Percentiles rank a stretch among this genome's conserved stretches.
Conservation (phyloP, 768 basidiomycete species). For the Tricholoma furcatifolium region DNA sequence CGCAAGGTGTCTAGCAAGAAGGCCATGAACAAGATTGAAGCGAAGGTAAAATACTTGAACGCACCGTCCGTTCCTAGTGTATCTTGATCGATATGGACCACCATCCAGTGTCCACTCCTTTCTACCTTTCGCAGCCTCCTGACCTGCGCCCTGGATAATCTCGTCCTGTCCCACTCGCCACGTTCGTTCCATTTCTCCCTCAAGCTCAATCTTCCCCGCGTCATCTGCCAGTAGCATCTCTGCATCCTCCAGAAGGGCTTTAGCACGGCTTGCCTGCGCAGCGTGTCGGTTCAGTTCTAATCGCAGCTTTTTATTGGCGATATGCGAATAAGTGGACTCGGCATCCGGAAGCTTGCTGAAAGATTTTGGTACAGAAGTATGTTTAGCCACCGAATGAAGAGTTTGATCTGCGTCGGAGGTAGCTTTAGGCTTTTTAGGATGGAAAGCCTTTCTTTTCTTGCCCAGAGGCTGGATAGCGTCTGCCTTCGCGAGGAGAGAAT, state of each 20-base stretch:
- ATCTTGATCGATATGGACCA: constrained; percentile 81
- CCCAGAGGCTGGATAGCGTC: constrained; percentile 50
- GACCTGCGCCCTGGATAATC: constrained; percentile 61
- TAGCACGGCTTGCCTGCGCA: constrained; percentile 58
- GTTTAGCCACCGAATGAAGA: constrained; percentile 51
- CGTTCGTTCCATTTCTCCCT: constrained; percentile 81
- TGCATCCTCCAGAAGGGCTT: constrained; percentile 65
- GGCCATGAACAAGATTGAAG: neutral
- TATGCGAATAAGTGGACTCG: constrained; percentile 52
- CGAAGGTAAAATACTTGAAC: constrained; percentile 20
- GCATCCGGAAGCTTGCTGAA: constrained; percentile 50
- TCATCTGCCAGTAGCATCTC: constrained; percentile 71
- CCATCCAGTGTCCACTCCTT: constrained; percentile 82
- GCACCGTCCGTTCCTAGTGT: constrained; percentile 89
- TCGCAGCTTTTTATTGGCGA: constrained; percentile 77
- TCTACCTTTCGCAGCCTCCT: constrained; percentile 74
- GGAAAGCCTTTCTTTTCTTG: constrained; percentile 41
- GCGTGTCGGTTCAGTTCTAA: constrained; percentile 63
- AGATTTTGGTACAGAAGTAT: constrained; percentile 68
- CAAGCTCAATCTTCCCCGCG: constrained; percentile 70
- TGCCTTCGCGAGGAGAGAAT: constrained; percentile 70
- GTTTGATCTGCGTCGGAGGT: constrained; percentile 44
- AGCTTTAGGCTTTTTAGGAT: constrained; percentile 26
- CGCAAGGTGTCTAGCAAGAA: constrained; percentile 67
- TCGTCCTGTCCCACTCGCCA: constrained; percentile 88